Base-by-base conservation (phyloP, 495 filamentous ascomycete genomes). In the Extremus antarcticus region DNA sequence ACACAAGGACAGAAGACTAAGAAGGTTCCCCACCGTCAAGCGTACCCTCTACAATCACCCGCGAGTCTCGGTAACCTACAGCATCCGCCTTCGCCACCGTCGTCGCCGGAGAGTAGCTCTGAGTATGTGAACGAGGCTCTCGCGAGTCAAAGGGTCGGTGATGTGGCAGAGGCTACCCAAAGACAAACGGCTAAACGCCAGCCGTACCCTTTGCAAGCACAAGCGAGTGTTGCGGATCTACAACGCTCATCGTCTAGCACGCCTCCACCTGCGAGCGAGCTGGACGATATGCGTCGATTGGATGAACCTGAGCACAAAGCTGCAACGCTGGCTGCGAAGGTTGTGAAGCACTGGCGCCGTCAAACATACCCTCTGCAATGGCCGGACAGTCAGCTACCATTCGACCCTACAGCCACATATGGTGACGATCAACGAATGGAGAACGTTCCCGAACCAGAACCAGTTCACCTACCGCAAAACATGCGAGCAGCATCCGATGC, bases 401-500 rank as follows among this genome's bases (percentile, higher is more conserved):
- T n/a, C n/a, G n/a, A n/a, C n/a, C n/a, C n/a, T n/a, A n/a, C n/a
- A n/a, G n/a, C n/a, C n/a, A n/a, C n/a, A n/a, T n/a, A n/a, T n/a
- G n/a, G n/a, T n/a, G n/a, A n/a, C n/a, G n/a, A n/a, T n/a, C n/a
- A n/a, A n/a, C n/a, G n/a, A n/a, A n/a, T n/a, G n/a, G n/a, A n/a
- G n/a, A n/a, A n/a, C n/a, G n/a, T n/a, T n/a, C n/a, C n/a, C n/a
- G n/a, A 35, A 35, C 29, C 4, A 35, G 29, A 35, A 35, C 29
- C 29, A 35, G 29, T 35, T 35, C 29, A 35, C 29, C 29, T 70
- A 2, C 70, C 70, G 1, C 48, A 38, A 25, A 51, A 55, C 2
- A 55, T 70, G 22, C 66, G 63, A 17, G 70, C 68, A 22, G 24
- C 68, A 20, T 63, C 54, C 41, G 55, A 68, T 35, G 64, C 66